Evolutionary conservation across 2,329 filamentous ascomycete species (phyloP), one percentile per base, ranked within the genome.

Genomic region (Phoma sp.): DNA sequence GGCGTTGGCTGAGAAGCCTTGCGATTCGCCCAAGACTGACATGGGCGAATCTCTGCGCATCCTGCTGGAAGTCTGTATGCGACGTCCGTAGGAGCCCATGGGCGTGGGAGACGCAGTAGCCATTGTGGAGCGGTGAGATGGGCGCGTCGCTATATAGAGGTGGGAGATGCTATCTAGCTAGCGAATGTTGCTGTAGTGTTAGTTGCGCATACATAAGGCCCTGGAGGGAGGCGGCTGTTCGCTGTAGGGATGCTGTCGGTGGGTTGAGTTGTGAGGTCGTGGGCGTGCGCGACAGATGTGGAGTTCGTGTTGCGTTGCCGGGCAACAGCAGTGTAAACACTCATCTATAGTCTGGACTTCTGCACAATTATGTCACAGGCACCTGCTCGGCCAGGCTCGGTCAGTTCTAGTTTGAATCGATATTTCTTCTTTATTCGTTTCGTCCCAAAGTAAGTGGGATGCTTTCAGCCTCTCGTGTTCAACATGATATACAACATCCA

Each of bases 41-140:
- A 80, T 69, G 24, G 79, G 79, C 46, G 79, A 82, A 57, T 78
- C 77, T 65, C 78, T 74, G 55, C 77, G 69, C 42, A 68, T 68
- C 10, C 71, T 69, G 57, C 71, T 68, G 2, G 64, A 68, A 8
- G 73, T 70, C 30, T 70, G 66, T 32, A 70, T 68, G 52, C 72
- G 71, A 55, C 74, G 69, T 40, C 72, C 73, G 57, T 75, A 74
- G n/a, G 70, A 72, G 53, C 72, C 70, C 60, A 75, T 62, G 32
- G 74, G 74, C 42, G 74, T 77, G 35, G 74, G 74, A 30, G 74
- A 77, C 45, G 72, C 70, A 49, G 74, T 66, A 49, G 74, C 70
- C 74, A 77, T 77, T 58, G 61, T 51, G 55, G 46, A 55, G 58
- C 59, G 58, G 42, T 49, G 46, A 37, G 30, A 42, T 23, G 36